Evolutionary conservation across 108 stramenopile genomes (phyloP), one percentile per base, ranked within the genome.

Genomic region (Cylindrotheca fusiformis): DNA sequence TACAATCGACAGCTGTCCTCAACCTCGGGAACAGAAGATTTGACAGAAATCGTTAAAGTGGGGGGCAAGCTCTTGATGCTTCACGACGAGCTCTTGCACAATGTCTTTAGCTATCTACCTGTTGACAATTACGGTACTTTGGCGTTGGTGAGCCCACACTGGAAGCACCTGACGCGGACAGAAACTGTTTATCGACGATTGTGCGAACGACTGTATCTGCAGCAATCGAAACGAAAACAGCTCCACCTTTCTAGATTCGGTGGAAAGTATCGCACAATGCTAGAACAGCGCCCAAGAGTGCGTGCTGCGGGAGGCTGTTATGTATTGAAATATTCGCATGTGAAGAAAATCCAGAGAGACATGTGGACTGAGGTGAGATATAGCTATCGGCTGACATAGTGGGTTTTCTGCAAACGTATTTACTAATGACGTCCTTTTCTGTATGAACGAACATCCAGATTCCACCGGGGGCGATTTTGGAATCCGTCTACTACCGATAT

Each of bases 311-410:
- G 84, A 0, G 89, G 89, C 3, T 48, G 87, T 17, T 92, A 92
- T 58, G 82, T 92, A 3, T 56, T 92, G 32, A 86, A 85, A 60
- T 85, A 83, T 60, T 20, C 49, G 4, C 50, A 71, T 47, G 51
- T 81, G 22, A 81, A 81, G 47, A 24, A 75, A 31, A 88, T 88
- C 33, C 84, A 92, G 46, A 72, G 90, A 20, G 87, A 88, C 61
- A 92, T 92, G 90, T 92, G 87, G 87, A 84, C 85, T 1, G 87
- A 88, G 48, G 80, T 76, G 24, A 47, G 69, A 57, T 49, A 2
- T 12, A 30, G 24, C n/a, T n/a, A 30, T 29, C 21, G 27, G 10
- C 6, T 41, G 19, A 44, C 8, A 31, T 1, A 24, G 12, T 44
- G 23, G 23, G 4, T 44, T 4, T 48, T 59, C 36, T 17, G 19